A percentile compares a stretch with the other conserved stretches of the same genome.
These are phyloP conservation scores for Parathielavia hyrcaniae DNA, from an alignment of 495 filamentous ascomycete species.

Conservation along the genomic window DNA sequence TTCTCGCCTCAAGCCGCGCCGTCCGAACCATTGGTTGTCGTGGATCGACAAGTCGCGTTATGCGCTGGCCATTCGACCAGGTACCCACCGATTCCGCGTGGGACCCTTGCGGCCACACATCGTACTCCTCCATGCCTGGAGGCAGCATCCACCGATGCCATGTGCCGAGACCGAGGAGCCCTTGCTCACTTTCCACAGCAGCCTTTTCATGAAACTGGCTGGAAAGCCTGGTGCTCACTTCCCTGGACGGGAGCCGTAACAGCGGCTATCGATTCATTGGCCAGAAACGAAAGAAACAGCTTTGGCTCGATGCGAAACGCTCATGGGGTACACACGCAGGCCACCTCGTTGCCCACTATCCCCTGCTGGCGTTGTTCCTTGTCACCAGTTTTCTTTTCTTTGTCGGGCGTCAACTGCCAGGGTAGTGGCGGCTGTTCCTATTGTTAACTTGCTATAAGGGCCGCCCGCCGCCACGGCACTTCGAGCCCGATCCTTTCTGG, in stretches of 20 bases:
- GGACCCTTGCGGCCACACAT: conserved; percentile 10
- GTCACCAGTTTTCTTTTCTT: conserved; percentile 2
- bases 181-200: conserved; percentile 1
- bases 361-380: conserved; percentile 14
- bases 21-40: conserved; percentile 29
- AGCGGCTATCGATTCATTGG: conserved; percentile 37
- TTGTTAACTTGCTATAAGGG: conserved; percentile 22
- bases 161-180: neutral
- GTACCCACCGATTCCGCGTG: conserved; percentile 14
- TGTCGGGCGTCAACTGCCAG: conserved; percentile 2
- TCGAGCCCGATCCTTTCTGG: neutral
- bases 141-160: conserved; percentile 1
- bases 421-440: conserved; percentile 6
- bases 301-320: conserved; percentile 32
- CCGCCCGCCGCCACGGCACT: conserved; percentile 8
- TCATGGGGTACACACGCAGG: conserved; percentile 16
- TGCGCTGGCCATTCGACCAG: conserved; percentile 26
- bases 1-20: conserved; percentile 13
- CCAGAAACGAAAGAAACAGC: conserved; percentile 24
- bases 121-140: neutral
- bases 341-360: conserved; percentile 21
- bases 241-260: conserved; percentile 17
- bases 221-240: conserved; percentile 6
- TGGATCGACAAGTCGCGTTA: conserved; percentile 22
- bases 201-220: conserved; percentile 21